These are phyloP conservation scores for Herpetomonas tarakana DNA, from an alignment of 208 protist species.

Conservation along the genomic window DNA sequence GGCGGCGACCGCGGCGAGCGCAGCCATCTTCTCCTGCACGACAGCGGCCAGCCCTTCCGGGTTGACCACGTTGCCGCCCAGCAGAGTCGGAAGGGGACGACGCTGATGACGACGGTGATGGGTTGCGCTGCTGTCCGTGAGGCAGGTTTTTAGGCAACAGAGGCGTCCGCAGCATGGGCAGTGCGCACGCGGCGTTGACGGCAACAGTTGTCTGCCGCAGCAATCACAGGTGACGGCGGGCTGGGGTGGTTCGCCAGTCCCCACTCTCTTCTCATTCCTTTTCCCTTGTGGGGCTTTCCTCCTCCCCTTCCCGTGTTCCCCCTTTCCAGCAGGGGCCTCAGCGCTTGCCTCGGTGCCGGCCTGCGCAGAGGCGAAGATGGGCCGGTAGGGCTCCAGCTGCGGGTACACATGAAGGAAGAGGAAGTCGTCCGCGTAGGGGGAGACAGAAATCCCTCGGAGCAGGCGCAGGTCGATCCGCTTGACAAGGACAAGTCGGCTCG, in stretches of 20 bases:
- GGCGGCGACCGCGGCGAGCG: not conserved
- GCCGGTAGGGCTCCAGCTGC: conserved; percentile 39
- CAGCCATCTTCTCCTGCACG: not conserved
- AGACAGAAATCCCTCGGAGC: conserved; percentile 55
- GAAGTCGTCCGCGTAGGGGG: conserved; percentile 57
- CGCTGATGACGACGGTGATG: conserved; percentile 44
- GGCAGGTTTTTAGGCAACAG: conserved; percentile 52
- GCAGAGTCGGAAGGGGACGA: not conserved
- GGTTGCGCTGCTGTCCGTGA: conserved; percentile 34
- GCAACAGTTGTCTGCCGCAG: conserved; percentile 17
- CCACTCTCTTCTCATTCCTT: too few species aligned
- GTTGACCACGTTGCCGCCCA: not conserved
- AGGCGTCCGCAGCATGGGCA: conserved; percentile 69
- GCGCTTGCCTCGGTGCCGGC: too few species aligned
- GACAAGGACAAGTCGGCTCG: conserved; percentile 24
- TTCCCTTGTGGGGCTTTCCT: too few species aligned
- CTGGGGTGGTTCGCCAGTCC: too few species aligned
- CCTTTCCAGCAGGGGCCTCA: too few species aligned
- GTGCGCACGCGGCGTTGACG: conserved; percentile 50
- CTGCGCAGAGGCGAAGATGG: conserved; percentile 16
- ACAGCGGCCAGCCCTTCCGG: not conserved
- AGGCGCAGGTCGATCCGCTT: conserved; percentile 72
- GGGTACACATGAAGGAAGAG: conserved; percentile 65
- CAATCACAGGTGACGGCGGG: conserved; percentile 5
- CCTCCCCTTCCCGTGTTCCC: too few species aligned